A percentile compares a stretch with the other conserved stretches of the same genome.
Conservation (phyloP, 495 filamentous ascomycete genomes). For the Bryoglossum gracile region DNA sequence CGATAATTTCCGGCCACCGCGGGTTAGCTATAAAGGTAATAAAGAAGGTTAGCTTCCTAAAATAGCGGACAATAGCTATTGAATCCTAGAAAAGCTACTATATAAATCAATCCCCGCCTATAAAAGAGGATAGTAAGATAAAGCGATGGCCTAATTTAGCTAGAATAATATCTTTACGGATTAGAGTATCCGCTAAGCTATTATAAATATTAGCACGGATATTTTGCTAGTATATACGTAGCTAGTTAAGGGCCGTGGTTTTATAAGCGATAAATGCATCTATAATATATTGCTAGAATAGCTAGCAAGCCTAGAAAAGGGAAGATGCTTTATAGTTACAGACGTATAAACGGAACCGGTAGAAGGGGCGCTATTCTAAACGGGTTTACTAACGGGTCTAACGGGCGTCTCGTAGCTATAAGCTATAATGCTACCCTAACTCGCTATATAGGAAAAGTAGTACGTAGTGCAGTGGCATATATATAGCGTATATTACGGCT, state of each 20-base stretch:
- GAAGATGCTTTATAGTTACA: constrained; percentile 1
- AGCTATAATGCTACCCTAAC: constrained; percentile 6
- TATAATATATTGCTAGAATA: constrained; percentile 18
- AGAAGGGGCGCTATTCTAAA: constrained; percentile 12
- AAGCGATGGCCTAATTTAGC: not conserved
- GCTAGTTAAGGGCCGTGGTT: constrained; percentile 2
- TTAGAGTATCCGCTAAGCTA: constrained; percentile 11
- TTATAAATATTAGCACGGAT: constrained; percentile 17
- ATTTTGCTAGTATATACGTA: constrained; percentile 10
- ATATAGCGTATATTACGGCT: constrained; percentile 9
- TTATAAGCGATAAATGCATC: constrained; percentile 13
- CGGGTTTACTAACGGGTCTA: not conserved
- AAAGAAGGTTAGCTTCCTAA: constrained; percentile 16
- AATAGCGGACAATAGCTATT: constrained; percentile 17
- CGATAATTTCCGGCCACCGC: constrained; percentile 12
- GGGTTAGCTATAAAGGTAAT: constrained; percentile 21
- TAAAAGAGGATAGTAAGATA: constrained; percentile 10
- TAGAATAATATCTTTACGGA: not conserved
- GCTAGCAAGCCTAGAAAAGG: constrained; percentile 7
- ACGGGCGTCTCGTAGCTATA: not conserved
- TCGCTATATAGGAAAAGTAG: constrained; percentile 18
- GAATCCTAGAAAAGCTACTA: constrained; percentile 14
- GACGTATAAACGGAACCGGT: constrained; percentile 9
- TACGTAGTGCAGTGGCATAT: constrained; percentile 22
- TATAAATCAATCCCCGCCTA: not conserved